These are phyloP conservation scores for Fusarium marasasianum DNA, from an alignment of 2,329 filamentous ascomycete species.

Conservation along the genomic window DNA sequence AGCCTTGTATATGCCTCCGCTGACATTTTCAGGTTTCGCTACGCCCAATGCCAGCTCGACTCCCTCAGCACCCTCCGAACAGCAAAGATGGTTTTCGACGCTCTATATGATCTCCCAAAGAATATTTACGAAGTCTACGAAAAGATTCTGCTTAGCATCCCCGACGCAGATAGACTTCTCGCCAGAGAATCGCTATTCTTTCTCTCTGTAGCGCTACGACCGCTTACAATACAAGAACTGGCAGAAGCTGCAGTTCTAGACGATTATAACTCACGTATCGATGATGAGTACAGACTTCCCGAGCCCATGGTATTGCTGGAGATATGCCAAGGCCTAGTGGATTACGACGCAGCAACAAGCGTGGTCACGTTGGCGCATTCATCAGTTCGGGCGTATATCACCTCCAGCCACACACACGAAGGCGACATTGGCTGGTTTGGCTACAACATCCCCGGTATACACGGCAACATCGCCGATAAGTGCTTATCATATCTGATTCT, in stretches of 20 bases:
- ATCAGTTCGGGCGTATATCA: background rate
- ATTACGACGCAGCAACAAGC: background rate
- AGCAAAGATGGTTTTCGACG: background rate
- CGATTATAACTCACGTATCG: accelerated
- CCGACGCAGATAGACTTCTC: background rate
- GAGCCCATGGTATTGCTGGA: accelerated
- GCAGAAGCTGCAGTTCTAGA: background rate
- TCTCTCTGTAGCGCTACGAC: background rate
- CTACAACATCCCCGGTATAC: background rate
- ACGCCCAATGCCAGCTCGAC: background rate
- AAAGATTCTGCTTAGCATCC: background rate
- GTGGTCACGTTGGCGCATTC: background rate
- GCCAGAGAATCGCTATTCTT: background rate
- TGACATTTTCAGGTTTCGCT: background rate
- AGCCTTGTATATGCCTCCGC: accelerated
- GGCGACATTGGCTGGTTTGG: background rate
- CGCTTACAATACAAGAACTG: background rate
- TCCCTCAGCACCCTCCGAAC: background rate
- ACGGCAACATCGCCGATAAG: background rate
- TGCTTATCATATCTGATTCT: background rate
- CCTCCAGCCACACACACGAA: background rate
- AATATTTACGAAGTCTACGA: background rate
- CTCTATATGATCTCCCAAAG: background rate
- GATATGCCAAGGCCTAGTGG: background rate
- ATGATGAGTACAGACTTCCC: accelerated